Percentiles rank a stretch among this genome's conserved stretches.
phyloP scores from a whole-genome alignment of 2,329 filamentous ascomycete genomes.

The Grosmannia huntii region DNA sequence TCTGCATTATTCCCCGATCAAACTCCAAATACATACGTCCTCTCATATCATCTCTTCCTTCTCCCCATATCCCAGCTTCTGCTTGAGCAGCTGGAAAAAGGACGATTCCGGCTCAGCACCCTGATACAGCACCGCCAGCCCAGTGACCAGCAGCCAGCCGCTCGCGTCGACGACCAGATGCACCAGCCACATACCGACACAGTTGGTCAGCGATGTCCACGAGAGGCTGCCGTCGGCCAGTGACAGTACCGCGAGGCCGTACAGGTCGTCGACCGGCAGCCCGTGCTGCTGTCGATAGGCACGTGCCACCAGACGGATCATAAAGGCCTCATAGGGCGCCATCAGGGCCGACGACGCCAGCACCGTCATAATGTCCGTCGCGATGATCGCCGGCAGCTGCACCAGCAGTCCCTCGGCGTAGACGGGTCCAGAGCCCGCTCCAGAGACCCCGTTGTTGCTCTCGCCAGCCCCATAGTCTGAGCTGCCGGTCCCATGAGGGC shows the following conservation, averaged over 20 bases:
- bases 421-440: not conserved
- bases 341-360: conserved; percentile 28
- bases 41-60: not conserved
- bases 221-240: conserved; percentile 18
- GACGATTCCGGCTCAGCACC: conserved; percentile 7
- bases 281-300: conserved; percentile 26
- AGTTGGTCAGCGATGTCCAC: conserved; percentile 28
- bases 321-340: conserved; percentile 33
- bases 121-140: conserved; percentile 14
- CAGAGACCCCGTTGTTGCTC: not conserved
- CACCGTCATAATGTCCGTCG: conserved; percentile 33
- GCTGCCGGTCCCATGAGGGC: not conserved
- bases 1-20: not conserved
- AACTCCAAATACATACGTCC: not conserved
- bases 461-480: not conserved
- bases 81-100: conserved; percentile 10
- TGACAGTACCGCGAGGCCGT: conserved; percentile 22
- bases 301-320: conserved; percentile 30
- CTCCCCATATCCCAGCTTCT: conserved; percentile 14
- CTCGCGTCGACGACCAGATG: conserved; percentile 31
- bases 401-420: conserved; percentile 33
- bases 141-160: conserved; percentile 30
- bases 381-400: conserved; percentile 33
- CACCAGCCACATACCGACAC: conserved; percentile 31
- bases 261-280: conserved; percentile 25